These are phyloP conservation scores for Globisporangium apiculatum DNA, from an alignment of 352 stramenopile genomes.

Conservation along the genomic window DNA sequence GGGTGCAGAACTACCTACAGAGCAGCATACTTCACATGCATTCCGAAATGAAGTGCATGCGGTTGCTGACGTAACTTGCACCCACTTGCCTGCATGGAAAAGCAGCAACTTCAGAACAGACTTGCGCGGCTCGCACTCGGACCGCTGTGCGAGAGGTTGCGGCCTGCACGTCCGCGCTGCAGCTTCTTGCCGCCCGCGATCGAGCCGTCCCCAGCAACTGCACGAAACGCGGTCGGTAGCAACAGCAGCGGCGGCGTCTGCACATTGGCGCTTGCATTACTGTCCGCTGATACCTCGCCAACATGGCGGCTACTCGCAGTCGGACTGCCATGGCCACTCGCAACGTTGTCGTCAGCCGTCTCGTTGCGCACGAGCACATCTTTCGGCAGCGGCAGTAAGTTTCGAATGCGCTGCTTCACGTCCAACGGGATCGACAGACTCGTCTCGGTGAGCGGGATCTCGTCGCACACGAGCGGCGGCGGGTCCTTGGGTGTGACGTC, in stretches of 20 bases:
- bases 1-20: not conserved
- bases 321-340: not conserved
- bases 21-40: no score
- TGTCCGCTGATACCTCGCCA: not conserved
- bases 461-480: constrained; percentile 40
- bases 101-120: constrained; percentile 4
- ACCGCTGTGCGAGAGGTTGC: constrained; percentile 20
- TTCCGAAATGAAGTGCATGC: not conserved
- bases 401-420: constrained; percentile 43
- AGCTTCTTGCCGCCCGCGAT: constrained; percentile 20
- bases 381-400: constrained; percentile 32
- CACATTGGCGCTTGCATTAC: not conserved
- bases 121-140: not conserved
- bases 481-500: constrained; percentile 40
- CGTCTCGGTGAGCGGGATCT: constrained; percentile 54
- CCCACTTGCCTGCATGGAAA: not conserved
- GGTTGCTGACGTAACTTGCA: not conserved
- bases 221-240: not conserved
- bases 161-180: constrained; percentile 22
- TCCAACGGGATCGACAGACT: constrained; percentile 36
- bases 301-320: constrained; percentile 1
- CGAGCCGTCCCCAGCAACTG: not conserved
- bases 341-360: constrained; percentile 3
- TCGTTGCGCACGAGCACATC: constrained; percentile 46
- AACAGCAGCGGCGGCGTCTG: not conserved